Conservation (phyloP, 2,329 filamentous ascomycete genomes). For the Onygenales sp. region DNA sequence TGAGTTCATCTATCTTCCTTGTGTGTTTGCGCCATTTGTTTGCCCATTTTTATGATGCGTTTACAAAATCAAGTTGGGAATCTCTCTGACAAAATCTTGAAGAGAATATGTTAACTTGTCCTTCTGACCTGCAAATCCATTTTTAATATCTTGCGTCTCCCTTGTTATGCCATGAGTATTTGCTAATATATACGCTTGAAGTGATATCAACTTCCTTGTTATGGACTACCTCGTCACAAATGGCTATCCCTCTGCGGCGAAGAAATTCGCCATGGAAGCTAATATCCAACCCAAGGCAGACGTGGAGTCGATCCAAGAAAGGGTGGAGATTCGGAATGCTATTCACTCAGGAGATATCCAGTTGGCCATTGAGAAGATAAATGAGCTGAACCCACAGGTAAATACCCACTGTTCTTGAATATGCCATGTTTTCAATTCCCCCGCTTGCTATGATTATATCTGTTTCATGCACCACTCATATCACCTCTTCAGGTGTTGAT, state of each 20-base stretch:
- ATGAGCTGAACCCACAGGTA: constrained; percentile 87
- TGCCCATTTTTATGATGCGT: constrained; percentile 60
- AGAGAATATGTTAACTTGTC: constrained; percentile 79
- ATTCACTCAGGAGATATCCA: constrained; percentile 84
- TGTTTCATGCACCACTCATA: constrained; percentile 99
- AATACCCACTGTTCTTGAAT: constrained; percentile 33
- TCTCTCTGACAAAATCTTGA: constrained; percentile 96
- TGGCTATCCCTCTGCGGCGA: constrained; percentile 85
- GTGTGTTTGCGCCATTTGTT: constrained; percentile 4
- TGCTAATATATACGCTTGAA: constrained; percentile 35
- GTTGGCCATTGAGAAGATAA: constrained; percentile 74
- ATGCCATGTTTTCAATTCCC: constrained; percentile 23
- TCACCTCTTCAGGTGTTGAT: constrained; percentile 68
- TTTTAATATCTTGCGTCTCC: constrained; percentile 4
- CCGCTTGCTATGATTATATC: constrained; percentile 78
- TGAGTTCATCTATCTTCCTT: constrained; percentile 42
- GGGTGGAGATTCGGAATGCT: constrained; percentile 73
- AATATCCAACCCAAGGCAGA: constrained; percentile 70
- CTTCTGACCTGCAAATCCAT: constrained; percentile 47
- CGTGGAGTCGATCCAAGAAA: constrained; percentile 60
- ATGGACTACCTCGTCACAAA: constrained; percentile 96
- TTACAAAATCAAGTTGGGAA: constrained; percentile 89
- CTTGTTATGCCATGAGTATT: constrained; percentile 1
- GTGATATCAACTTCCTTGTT: constrained; percentile 90
- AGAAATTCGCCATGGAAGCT: constrained; percentile 88